Evolutionary conservation across 352 stramenopile genomes (phyloP), one percentile per base, ranked within the genome.

Genomic region (Globisporangium parvum): DNA sequence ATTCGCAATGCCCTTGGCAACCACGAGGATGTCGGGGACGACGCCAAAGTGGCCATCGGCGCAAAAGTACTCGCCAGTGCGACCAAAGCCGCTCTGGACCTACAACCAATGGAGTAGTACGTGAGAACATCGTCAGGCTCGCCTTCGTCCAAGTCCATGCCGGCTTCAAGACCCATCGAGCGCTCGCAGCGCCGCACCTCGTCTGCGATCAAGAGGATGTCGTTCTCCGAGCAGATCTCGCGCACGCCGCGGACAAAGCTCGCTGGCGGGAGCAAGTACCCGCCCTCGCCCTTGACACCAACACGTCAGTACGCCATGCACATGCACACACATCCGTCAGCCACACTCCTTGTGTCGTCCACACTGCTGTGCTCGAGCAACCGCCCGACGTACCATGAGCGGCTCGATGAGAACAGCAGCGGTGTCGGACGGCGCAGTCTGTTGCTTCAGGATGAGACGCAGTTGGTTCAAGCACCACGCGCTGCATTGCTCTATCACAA

Each of bases 1-100:
- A 53, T 86, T 91, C 2, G 88, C 93, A 61, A 98, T 96, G 21
- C 91, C 91, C 68, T 98, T 98, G 59, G 93, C 93, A 67, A 97
- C 96, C 21, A 92, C 77, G 31, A 98, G 62, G 56, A 98, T 96
- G 67, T 98, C 93, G 8, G 93, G 89, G n/a, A n/a, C n/a, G n/a
- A n/a, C n/a, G 60, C 91, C 73, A 49, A 85, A 84, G 64, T 94
- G 69, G 47, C 90, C 71, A 60, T 96, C 67, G 18, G 90, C 86
- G 33, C 89, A 88, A 60, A 93, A 96, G 65, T 93, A 81, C 37
- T 83, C 75, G 37, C 88, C 88, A 28, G 87, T 97, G 40, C 89
- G 79, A 21, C 76, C 93, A 66, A 95, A 94, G 10, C 91, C 93
- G 47, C 80, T 90, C 66, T 98, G 93, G 46, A 73, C 75, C 59